Evolutionary conservation across 148 eudicot species (phyloP), one percentile per base, ranked within the genome.

Genomic region (Silene latifolia): DNA sequence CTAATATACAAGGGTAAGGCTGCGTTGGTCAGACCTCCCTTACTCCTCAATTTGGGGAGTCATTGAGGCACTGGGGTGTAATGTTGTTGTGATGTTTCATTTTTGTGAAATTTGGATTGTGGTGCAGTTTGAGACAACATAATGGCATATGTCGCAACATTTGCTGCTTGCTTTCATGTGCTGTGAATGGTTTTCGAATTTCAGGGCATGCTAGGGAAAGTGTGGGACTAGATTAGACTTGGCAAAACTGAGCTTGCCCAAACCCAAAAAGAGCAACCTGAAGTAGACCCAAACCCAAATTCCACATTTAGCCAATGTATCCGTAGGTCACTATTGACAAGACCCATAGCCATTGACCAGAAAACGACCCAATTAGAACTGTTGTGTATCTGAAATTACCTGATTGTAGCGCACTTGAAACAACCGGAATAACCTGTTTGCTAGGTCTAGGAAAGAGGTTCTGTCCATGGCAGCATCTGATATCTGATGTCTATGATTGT

Each of bases 171-270:
- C 35, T 29, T 27, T 48, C 4, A 25, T 48, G 32, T 69, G 17
- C 79, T 42, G 19, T 23, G 27, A 76, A 24, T 76, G 25, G 44
- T 68, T 54, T 46, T 24, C 53, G 9, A 39, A 19, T 21, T 32
- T 7, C 17, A 35, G 23, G 23, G 59, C 44, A 39, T 58, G 46
- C 58, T 29, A 7, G 46, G 20, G 48, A 57, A 59, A 18, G 18
- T n/a, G 67, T 42, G 51, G 17, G 17, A 29, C 46, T 32, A 32
- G 18, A 10, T 39, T 39, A 39, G 44, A 39, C 44, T 39, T 39
- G 44, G 44, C 9, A 39, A 39, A 39, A 39, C 44, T 7, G 44
- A 5, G 0, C 44, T 39, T 3, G 9, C 44, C 44, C 44, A 39
- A 5, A 39, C 44, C 44, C 44, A 39, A 39, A 35, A 39, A 39